These are phyloP conservation scores for Kwoniella shivajii DNA, from an alignment of 1,284 basidiomycete genomes.

Conservation along the genomic window DNA sequence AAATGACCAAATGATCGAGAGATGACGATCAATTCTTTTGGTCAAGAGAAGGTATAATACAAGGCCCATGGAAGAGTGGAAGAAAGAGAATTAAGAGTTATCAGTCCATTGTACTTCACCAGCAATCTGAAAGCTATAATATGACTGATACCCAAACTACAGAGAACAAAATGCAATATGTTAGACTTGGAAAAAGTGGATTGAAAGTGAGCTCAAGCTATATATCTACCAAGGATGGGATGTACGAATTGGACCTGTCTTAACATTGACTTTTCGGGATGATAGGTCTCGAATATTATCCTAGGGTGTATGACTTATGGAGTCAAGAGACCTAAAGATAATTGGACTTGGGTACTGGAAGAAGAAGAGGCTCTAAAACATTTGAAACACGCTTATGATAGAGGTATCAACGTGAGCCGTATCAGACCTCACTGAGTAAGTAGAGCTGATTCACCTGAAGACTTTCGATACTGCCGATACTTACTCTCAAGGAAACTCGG, in stretches of 20 bases:
- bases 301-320: conserved; percentile 23
- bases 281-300: conserved; percentile 38
- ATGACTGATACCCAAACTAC: too few species aligned
- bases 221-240: not conserved
- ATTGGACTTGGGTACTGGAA: conserved; percentile 42
- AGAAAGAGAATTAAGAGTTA: too few species aligned
- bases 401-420: conserved; percentile 35
- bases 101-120: too few species aligned
- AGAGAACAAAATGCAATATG: conserved; percentile 12
- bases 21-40: too few species aligned
- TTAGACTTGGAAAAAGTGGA: conserved; percentile 40
- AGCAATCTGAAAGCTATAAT: too few species aligned
- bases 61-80: too few species aligned
- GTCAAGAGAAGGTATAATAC: not conserved
- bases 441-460: not conserved
- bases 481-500: conserved; percentile 60
- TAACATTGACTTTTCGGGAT: not conserved
- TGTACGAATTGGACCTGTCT: not conserved
- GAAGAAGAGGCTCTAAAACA: conserved; percentile 46
- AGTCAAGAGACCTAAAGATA: not conserved
- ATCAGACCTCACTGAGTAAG: not conserved
- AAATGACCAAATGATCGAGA: too few species aligned
- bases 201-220: conserved; percentile 21
- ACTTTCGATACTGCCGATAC: conserved; percentile 14
- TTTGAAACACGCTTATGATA: conserved; percentile 43